Percentiles rank a stretch among this genome's conserved stretches.
phyloP scores from a whole-genome alignment of 1,284 basidiomycete genomes.

The Polyporus tsugae region DNA sequence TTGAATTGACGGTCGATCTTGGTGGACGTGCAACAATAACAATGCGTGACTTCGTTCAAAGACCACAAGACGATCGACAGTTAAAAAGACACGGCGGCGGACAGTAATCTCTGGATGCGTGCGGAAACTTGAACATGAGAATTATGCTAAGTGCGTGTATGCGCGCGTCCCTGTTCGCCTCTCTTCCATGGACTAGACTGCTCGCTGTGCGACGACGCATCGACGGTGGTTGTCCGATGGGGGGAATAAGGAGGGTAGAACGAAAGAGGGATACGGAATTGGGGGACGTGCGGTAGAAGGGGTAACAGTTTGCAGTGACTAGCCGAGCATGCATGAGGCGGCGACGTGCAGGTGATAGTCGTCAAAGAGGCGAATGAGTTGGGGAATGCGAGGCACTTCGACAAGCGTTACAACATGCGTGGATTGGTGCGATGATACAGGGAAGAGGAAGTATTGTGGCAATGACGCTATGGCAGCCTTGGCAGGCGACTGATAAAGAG shows the following conservation, averaged over 20 bases:
- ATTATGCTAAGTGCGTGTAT: slow-evolving; percentile 5
- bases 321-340: not conserved
- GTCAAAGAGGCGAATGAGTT: not conserved
- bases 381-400: not conserved
- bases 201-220: not conserved
- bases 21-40: not conserved
- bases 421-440: not conserved
- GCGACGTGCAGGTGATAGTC: not conserved
- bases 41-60: not conserved
- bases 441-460: not conserved
- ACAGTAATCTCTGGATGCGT: not conserved
- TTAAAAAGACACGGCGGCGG: not conserved
- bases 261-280: not conserved
- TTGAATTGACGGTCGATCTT: not conserved
- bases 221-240: not conserved
- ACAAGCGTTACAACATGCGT: not conserved
- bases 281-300: not conserved
- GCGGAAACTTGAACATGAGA: not conserved
- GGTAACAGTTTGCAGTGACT: not conserved
- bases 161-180: not conserved
- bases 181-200: not conserved
- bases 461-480: not conserved
- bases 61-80: not conserved
- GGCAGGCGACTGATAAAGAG: not conserved
- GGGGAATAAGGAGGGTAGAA: not conserved